Conservation (phyloP, 2,329 filamentous ascomycete genomes). For the Nemania abortiva region DNA sequence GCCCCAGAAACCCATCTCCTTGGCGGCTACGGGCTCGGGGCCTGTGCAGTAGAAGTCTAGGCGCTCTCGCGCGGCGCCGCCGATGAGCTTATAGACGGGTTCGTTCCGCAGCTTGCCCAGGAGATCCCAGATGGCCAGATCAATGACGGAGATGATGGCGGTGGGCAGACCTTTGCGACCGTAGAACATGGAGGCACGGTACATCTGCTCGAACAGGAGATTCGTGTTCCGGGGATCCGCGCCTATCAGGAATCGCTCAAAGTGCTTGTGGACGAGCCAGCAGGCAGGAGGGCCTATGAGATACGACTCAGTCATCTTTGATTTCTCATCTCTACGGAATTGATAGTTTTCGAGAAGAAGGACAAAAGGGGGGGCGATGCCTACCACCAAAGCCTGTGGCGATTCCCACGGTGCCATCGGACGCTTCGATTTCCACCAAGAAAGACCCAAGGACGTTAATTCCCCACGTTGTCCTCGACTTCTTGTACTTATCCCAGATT, state of each 20-base stretch:
- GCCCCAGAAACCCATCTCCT: constrained; percentile 88
- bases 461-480: constrained; percentile 90
- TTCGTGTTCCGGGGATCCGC: constrained; percentile 92
- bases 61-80: constrained; percentile 85
- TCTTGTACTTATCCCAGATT: constrained; percentile 86
- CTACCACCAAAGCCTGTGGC: constrained; percentile 90
- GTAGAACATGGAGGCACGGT: constrained; percentile 95
- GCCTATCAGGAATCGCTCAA: constrained; percentile 89
- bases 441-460: constrained; percentile 97
- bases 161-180: constrained; percentile 91
- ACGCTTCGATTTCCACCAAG: constrained; percentile 88
- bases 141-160: constrained; percentile 93
- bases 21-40: constrained; percentile 82
- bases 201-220: constrained; percentile 95
- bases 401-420: constrained; percentile 92
- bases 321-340: not conserved
- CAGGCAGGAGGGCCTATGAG: constrained; percentile 83
- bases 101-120: constrained; percentile 91
- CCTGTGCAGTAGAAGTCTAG: constrained; percentile 96
- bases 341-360: not conserved
- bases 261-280: constrained; percentile 94
- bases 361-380: too few relatives aligned
- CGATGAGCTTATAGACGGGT: constrained; percentile 94
- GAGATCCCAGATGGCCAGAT: constrained; percentile 92
- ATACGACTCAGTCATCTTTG: constrained; percentile 10